These are phyloP conservation scores for Cadophora sp. DNA, from an alignment of 2,329 filamentous ascomycete genomes.

Conservation along the genomic window DNA sequence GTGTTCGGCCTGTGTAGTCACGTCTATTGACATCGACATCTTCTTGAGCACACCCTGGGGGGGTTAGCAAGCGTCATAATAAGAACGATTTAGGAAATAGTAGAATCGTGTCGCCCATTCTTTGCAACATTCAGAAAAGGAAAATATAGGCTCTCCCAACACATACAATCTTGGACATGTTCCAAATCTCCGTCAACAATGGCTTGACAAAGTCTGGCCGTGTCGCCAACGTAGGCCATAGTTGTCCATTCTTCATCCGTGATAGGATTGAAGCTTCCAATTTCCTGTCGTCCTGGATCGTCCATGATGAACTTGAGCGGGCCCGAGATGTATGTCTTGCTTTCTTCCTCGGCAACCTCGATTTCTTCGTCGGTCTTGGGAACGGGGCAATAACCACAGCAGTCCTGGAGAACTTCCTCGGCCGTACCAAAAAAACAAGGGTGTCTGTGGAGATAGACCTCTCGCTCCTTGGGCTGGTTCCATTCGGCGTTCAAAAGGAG, in stretches of 20 bases:
- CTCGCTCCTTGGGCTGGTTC: slow-evolving; percentile 79
- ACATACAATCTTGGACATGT: slow-evolving; percentile 65
- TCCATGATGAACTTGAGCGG: slow-evolving; percentile 78
- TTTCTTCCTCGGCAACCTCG: slow-evolving; percentile 73
- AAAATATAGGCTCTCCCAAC: too few relatives aligned
- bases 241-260: slow-evolving; percentile 88
- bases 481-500: slow-evolving; percentile 85
- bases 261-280: slow-evolving; percentile 79
- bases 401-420: slow-evolving; percentile 78
- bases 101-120: too few relatives aligned
- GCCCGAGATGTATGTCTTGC: slow-evolving; percentile 78
- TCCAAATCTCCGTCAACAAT: slow-evolving; percentile 78
- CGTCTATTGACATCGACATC: slow-evolving; percentile 74
- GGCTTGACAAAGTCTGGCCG: slow-evolving; percentile 77
- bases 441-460: slow-evolving; percentile 81
- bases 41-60: slow-evolving; percentile 64
- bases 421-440: slow-evolving; percentile 84
- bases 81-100: too few relatives aligned
- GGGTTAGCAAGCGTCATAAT: too few relatives aligned
- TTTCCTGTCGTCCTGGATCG: slow-evolving; percentile 78
- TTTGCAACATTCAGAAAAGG: too few relatives aligned
- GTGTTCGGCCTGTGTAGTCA: slow-evolving; percentile 80
- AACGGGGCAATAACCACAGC: slow-evolving; percentile 79
- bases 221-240: slow-evolving; percentile 88
- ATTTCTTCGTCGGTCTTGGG: slow-evolving; percentile 74